Base-by-base conservation (phyloP, 1,139 yeast genomes). In the Candida labiduridarum region DNA sequence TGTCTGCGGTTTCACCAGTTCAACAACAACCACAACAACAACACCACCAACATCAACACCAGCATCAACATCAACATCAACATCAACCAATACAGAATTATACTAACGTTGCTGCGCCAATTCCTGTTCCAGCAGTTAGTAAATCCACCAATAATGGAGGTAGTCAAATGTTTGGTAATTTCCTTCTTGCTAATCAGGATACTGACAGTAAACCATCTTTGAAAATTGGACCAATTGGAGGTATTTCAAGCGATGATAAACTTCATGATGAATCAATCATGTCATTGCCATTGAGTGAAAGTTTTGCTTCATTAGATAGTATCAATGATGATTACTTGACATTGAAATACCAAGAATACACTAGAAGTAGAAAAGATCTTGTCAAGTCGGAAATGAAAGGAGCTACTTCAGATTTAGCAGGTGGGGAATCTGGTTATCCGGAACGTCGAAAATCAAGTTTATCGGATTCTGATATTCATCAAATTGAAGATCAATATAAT, bases 221-320 rank as follows among this genome's bases (percentile, higher is more conserved):
- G 27, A 66, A 65, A 46, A 69, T 71, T 12, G 45, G 47, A n/a
- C 50, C 48, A 25, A 22, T 42, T 41, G 42, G 42, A 3, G 25
- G 55, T 33, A 55, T 59, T 14, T 30, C 45, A 18, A 38, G 34
- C 7, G 46, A 25, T 11, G 19, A 49, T 7, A 53, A 16, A 54
- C 67, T 34, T 56, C 40, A 14, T 2, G 75, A 46, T 1, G 66
- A 74, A 1, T 73, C 79, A 1, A 74, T 73, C 2, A 71, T 76
- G 59, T 67, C 85, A 16, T 64, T 87, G 42, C 89, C 91, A 0
- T 74, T 85, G 16, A 84, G 83, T 55, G 89, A 87, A 47, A 85
- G 91, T 56, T 86, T 85, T 72, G 94, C 92, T 0, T 86, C 92
- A 0, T 70, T 87, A 61, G 91, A 87, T 62, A 85, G 91, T 61